These are phyloP conservation scores for Rhizophora mangle DNA, from an alignment of 345 rosid species.

Conservation along the genomic window DNA sequence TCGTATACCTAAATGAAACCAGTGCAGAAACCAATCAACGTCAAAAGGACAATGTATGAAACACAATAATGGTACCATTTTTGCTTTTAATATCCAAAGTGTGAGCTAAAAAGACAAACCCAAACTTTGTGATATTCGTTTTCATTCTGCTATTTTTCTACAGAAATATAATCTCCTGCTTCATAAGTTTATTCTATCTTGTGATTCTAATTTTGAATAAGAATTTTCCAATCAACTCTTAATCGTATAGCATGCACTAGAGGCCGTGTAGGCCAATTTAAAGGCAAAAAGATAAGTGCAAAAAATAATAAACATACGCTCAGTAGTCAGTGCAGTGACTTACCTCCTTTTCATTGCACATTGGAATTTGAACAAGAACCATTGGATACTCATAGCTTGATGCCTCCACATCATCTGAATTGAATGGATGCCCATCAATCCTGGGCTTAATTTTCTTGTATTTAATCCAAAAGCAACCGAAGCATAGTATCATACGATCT, in stretches of 20 bases:
- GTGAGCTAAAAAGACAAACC: constrained; percentile 13
- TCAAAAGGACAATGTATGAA: background rate
- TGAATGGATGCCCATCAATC: constrained; percentile 52
- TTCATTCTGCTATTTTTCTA: background rate
- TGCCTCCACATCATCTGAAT: constrained; percentile 53
- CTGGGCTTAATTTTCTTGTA: constrained; percentile 62
- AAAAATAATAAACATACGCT: background rate
- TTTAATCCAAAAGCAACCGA: constrained; percentile 84
- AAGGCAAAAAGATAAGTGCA: background rate
- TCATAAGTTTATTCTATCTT: background rate
- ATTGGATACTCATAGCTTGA: constrained; percentile 52
- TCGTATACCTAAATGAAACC: constrained; percentile 57
- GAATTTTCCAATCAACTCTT: background rate
- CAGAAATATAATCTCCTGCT: background rate
- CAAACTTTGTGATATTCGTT: background rate
- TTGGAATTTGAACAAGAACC: constrained; percentile 91
- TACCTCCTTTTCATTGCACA: constrained; percentile 85
- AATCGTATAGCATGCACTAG: background rate
- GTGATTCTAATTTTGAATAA: too few relatives aligned
- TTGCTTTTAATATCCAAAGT: background rate
- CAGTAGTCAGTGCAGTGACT: constrained; percentile 3
- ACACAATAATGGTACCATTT: background rate
- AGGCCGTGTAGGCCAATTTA: background rate
- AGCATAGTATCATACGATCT: constrained; percentile 67
- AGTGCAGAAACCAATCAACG: constrained; percentile 10